These are phyloP conservation scores for Cercospora sp. DNA, from an alignment of 2,329 filamentous ascomycete species.

Conservation along the genomic window DNA sequence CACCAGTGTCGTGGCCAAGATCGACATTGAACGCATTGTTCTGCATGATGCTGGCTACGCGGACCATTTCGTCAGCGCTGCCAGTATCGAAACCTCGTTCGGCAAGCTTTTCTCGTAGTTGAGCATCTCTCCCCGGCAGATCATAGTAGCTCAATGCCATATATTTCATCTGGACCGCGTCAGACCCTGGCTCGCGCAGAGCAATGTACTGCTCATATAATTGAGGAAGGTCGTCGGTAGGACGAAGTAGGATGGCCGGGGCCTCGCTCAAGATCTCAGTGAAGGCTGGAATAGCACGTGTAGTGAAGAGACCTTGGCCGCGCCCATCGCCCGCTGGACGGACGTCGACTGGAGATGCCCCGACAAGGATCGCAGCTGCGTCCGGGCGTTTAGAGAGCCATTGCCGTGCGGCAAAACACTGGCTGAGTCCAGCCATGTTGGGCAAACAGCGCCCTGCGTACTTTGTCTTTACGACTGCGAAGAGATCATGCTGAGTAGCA, in stretches of 20 bases:
- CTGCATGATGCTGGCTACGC: constrained; percentile 29
- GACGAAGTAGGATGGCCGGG: constrained; percentile 26
- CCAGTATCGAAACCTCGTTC: constrained; percentile 21
- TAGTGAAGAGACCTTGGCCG: constrained; percentile 28
- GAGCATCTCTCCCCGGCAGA: constrained; percentile 19
- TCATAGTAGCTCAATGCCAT: constrained; percentile 19
- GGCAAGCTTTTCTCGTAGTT: constrained; percentile 25
- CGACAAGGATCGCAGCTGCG: constrained; percentile 21
- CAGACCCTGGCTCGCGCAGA: constrained; percentile 12
- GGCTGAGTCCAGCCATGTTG: constrained; percentile 12
- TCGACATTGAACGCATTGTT: constrained; percentile 33
- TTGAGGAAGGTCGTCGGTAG: constrained; percentile 29
- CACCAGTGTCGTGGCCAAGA: constrained; percentile 20
- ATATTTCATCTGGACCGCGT: constrained; percentile 19
- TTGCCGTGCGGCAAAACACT: constrained; percentile 17
- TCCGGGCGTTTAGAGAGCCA: constrained; percentile 25
- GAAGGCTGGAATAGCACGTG: constrained; percentile 18
- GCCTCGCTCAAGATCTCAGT: constrained; percentile 23
- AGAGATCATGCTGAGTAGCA: not conserved
- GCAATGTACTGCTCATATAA: constrained; percentile 24
- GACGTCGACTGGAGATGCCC: constrained; percentile 17
- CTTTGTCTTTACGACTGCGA: not conserved
- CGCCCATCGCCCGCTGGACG: constrained; percentile 22
- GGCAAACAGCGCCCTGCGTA: not conserved
- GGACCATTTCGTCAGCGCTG: constrained; percentile 19